Evolutionary conservation across 306 rosid genomes (phyloP), one percentile per base, ranked within the genome.

Genomic region (Lablab purpureus): DNA sequence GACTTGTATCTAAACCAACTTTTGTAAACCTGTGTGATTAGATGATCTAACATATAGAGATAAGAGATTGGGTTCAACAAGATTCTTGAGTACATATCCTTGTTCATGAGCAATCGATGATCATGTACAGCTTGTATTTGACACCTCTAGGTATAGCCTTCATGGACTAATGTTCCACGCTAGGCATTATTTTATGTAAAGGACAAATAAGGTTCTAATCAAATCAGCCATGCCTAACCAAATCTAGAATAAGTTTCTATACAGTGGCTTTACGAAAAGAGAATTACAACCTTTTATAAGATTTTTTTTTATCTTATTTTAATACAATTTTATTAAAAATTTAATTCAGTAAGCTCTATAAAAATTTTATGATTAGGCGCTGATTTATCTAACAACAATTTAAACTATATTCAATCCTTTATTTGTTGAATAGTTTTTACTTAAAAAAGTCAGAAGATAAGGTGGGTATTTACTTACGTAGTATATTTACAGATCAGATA

Each of bases 171-270:
- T 51, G 28, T 6, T 19, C 68, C 43, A 15, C 14, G 19, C 18
- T 77, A 41, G 68, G 49, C 67, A 73, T 73, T 80, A 73, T 73
- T 79, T 27, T 50, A 81, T 74, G 76, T 15, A 5, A 34, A 58
- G 58, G 84, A 75, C 36, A 66, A 37, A n/a, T n/a, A n/a, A 4
- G 62, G 40, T 25, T 60, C 67, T 30, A 60, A 30, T 60, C 67
- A 15, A 60, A 30, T 60, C 67, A 15, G 0, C 11, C 2, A 2
- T 37, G 9, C 25, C 71, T 18, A 65, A 60, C 67, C 12, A 0
- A 50, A 50, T 19, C 19, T 8, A 28, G 43, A 60, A 60, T 3
- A 60, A 28, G 43, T 30, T 28, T 30, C 5, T 27, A 6, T 27
- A 15, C 10, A 15, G 4, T 62, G 68, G 37, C 13, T 30, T 58